A percentile compares a stretch with the other conserved stretches of the same genome.
Evolutionary conservation across 1,284 basidiomycete genomes (phyloP).

Genomic region (Ceratobasidium sp.): DNA sequence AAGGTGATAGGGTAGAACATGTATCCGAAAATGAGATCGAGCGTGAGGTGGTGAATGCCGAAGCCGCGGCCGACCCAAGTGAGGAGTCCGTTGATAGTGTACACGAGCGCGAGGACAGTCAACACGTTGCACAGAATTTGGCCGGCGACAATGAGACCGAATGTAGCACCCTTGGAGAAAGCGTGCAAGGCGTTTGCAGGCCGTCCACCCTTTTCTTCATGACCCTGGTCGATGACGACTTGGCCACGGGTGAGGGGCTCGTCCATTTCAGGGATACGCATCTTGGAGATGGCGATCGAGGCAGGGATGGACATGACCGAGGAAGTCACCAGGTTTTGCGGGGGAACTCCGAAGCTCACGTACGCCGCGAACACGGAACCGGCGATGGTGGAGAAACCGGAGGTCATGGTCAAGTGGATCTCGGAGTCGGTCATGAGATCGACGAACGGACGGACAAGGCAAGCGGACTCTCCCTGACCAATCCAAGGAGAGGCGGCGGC

Average conservation of each 20-base stretch:
- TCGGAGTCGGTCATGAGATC: conserved; percentile 91
- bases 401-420: conserved; percentile 90
- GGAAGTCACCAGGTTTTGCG: conserved; percentile 84
- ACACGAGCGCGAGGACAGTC: conserved; percentile 84
- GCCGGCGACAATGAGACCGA: conserved; percentile 88
- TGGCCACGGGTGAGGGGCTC: conserved; percentile 87
- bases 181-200: conserved; percentile 88
- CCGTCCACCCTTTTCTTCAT: conserved; percentile 65
- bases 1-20: conserved; percentile 90
- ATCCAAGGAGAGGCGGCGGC: conserved; percentile 93
- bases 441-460: conserved; percentile 87
- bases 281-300: conserved; percentile 90
- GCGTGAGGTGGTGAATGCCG: conserved; percentile 83
- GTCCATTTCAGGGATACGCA: conserved; percentile 85
- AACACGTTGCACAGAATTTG: conserved; percentile 88
- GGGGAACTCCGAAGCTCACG: conserved; percentile 83
- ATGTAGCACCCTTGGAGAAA: conserved; percentile 87
- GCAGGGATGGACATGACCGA: conserved; percentile 96
- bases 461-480: conserved; percentile 89
- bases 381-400: conserved; percentile 90
- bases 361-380: conserved; percentile 91
- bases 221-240: conserved; percentile 82
- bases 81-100: conserved; percentile 85
- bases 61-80: conserved; percentile 92
- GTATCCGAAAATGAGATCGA: conserved; percentile 88